These are phyloP conservation scores for Conringia planisiliqua DNA, from an alignment of 345 rosid genomes.

Conservation along the genomic window DNA sequence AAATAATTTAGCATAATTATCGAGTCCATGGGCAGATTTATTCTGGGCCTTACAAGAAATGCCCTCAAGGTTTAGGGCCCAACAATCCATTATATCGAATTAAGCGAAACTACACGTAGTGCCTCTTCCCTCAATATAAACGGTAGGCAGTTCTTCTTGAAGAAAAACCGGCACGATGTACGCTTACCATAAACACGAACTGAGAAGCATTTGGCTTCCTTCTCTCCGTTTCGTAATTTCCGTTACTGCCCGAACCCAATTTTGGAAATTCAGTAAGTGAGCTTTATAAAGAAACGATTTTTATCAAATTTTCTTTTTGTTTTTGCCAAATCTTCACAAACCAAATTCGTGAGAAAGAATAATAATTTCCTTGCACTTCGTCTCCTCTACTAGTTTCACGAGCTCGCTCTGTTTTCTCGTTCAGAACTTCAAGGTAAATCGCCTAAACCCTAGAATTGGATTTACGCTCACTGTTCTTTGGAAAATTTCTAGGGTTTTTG, in stretches of 20 bases:
- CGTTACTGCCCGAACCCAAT: slow-evolving; percentile 17
- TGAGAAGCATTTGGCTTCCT: neutral
- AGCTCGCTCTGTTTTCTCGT: slow-evolving; percentile 16
- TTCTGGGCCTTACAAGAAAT: neutral
- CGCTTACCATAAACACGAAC: neutral
- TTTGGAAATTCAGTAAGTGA: slow-evolving; percentile 17
- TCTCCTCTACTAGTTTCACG: slow-evolving; percentile 17
- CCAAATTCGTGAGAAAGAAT: neutral
- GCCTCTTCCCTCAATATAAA: neutral
- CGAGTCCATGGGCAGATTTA: neutral
- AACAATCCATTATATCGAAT: neutral
- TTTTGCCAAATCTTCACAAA: slow-evolving; percentile 1
- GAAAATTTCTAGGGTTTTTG: neutral
- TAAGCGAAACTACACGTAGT: slow-evolving; percentile 10
- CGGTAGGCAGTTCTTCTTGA: neutral
- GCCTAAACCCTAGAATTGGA: slow-evolving; percentile 47
- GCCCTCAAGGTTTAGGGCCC: neutral
- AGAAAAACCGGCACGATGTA: neutral
- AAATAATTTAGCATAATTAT: neutral
- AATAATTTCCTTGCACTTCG: slow-evolving; percentile 13
- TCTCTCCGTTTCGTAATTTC: slow-evolving; percentile 15
- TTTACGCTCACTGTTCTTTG: neutral
- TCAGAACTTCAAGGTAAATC: slow-evolving; percentile 37
- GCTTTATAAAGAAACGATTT: slow-evolving; percentile 25
- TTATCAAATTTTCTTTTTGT: neutral